phyloP scores from a whole-genome alignment of 225 moss, liverwort and hornwort genomes.

The Polytrichum commune region DNA sequence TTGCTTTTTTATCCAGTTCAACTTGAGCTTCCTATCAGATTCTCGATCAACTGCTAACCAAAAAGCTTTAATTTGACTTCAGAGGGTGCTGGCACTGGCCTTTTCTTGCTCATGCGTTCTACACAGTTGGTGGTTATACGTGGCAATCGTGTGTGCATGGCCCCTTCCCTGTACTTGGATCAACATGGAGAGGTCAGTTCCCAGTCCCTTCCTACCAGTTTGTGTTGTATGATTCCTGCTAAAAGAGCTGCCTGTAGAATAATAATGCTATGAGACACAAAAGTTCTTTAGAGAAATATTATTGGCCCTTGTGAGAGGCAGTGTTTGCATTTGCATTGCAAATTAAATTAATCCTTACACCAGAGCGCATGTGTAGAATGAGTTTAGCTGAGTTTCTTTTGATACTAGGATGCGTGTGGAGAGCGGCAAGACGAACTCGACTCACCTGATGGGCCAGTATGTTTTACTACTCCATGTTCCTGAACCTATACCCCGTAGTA shows the following conservation, averaged over 20 bases:
- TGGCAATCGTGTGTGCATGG: slow-evolving; percentile 73
- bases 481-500: slow-evolving; percentile 14
- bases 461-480: slow-evolving; percentile 59
- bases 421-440: slow-evolving; percentile 59
- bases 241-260: slow-evolving; percentile 6
- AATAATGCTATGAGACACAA: neutral
- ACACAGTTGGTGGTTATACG: slow-evolving; percentile 86
- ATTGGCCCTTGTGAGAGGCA: too few relatives aligned
- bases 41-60: too few relatives aligned
- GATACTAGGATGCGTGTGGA: slow-evolving; percentile 65
- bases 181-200: slow-evolving; percentile 95
- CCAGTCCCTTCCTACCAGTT: neutral
- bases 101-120: slow-evolving; percentile 75
- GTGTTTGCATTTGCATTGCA: slow-evolving; percentile 6
- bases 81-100: slow-evolving; percentile 84
- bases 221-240: too few relatives aligned
- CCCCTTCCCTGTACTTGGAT: slow-evolving; percentile 93
- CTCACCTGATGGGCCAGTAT: slow-evolving; percentile 63
- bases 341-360: slow-evolving; percentile 4
- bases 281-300: too few relatives aligned
- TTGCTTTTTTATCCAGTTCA: too few relatives aligned
- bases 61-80: slow-evolving; percentile 1
- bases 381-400: slow-evolving; percentile 65
- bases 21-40: too few relatives aligned
- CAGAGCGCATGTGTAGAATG: slow-evolving; percentile 40